Evolutionary conservation across 2,329 filamentous ascomycete genomes (phyloP), one percentile per base, ranked within the genome.

Genomic region (Calonectria montana): DNA sequence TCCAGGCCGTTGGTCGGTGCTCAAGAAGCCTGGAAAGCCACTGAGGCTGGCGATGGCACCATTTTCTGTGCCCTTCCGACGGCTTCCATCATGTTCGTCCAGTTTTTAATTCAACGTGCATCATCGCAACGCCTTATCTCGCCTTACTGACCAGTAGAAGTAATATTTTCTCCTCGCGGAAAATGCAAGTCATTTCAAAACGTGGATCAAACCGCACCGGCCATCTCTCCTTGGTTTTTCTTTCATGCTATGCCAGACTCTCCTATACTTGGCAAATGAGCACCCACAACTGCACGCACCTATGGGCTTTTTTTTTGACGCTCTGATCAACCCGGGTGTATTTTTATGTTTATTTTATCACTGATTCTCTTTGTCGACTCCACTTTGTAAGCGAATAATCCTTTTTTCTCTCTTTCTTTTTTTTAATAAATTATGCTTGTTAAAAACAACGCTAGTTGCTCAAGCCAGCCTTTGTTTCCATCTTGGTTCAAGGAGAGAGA

Each of bases 31-130:
- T 37, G 29, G 10, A 57, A 23, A 23, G 18, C 31, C 50, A 16
- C 18, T 37, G 18, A 7, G 21, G 37, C 10, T 35, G 39, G 45
- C 47, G 23, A 76, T 76, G 64, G 73, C 74, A 71, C 75, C 70
- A 73, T 78, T 75, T 78, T 35, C 75, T 77, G 55, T 65, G 41
- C 31, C 53, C 71, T 78, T 78, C 77, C 69, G 63, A 64, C 39
- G 21, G 71, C 48, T 78, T 78, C 77, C 65, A 77, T 72, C 5
- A 13, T 35, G 15, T 47, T 71, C 35, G 15, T 50, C 71, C 63
- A 64, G 35, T 23, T 53, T 67, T 61, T 55, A 23, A 48, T 48
- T 70, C 62, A 25, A 5, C 23, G 53, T 43, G 31, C 31, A 35
- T 27, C 25, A 18, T 21, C 23, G 29, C 48, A 57, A 47, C 64